Conservation (phyloP, 2,329 filamentous ascomycete genomes). For the Sclerotinia subarctica region DNA sequence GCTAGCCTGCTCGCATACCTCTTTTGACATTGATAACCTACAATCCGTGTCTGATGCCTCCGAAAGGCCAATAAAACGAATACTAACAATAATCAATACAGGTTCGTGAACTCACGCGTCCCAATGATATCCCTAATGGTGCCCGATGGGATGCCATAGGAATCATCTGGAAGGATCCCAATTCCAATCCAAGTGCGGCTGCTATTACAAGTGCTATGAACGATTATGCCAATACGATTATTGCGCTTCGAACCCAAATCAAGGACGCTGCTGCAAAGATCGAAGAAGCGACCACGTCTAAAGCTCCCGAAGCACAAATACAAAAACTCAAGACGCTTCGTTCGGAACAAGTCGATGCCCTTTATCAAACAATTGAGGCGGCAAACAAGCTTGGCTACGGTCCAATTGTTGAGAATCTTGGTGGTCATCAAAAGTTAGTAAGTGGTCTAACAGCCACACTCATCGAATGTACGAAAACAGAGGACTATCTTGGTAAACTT, state of each 20-base stretch:
- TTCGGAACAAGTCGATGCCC: constrained; percentile 46
- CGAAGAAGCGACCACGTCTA: constrained; percentile 29
- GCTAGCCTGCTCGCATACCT: not conserved
- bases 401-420: constrained; percentile 55
- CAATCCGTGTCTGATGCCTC: not conserved
- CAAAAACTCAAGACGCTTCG: constrained; percentile 44
- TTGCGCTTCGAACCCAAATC: constrained; percentile 34
- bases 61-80: not conserved
- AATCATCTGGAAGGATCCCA: constrained; percentile 47
- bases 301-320: constrained; percentile 34
- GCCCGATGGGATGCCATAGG: constrained; percentile 54
- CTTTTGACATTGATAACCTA: not conserved
- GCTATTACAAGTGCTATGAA: constrained; percentile 36
- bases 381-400: constrained; percentile 54
- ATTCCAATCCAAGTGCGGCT: constrained; percentile 33
- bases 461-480: constrained; percentile 51
- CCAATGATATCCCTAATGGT: constrained; percentile 46
- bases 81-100: constrained; percentile 22
- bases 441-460: constrained; percentile 53
- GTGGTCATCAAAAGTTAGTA: constrained; percentile 55
- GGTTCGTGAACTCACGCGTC: constrained; percentile 38
- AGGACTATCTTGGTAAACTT: constrained; percentile 52
- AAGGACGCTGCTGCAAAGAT: constrained; percentile 34
- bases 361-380: constrained; percentile 52
- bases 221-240: constrained; percentile 37